Evolutionary conservation across 768 basidiomycete species (phyloP).

Genomic region (Mycena galericulata): DNA sequence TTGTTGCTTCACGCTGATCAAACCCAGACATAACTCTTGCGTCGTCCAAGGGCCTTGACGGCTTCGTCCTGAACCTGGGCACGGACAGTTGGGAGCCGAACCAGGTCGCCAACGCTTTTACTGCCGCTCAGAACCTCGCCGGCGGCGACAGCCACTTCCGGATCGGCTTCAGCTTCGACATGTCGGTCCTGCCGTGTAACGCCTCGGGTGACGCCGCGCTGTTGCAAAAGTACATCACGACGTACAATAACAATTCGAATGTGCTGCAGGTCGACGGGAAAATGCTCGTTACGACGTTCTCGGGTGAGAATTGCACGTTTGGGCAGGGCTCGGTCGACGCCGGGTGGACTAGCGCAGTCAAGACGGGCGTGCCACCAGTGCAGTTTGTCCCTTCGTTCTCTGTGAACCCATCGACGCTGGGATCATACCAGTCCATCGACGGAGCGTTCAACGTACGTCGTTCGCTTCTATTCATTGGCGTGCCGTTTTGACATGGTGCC

Average conservation of each 20-base stretch:
- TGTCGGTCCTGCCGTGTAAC: not conserved
- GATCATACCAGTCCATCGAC: not conserved
- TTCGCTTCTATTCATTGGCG: not conserved
- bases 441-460: not conserved
- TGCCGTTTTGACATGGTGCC: too few species aligned
- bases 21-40: not conserved
- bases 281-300: not conserved
- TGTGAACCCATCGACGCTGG: not conserved
- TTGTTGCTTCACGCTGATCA: not conserved
- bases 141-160: not conserved
- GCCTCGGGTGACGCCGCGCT: not conserved
- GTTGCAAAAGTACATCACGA: constrained; percentile 1
- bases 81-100: not conserved
- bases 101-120: not conserved
- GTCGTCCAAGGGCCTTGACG: not conserved
- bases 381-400: constrained; percentile 1
- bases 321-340: constrained; percentile 1
- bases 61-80: not conserved
- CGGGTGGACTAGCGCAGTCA: not conserved
- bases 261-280: not conserved
- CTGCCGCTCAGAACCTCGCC: not conserved
- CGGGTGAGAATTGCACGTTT: not conserved
- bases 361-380: not conserved
- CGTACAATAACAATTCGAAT: not conserved
- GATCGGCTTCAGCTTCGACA: constrained; percentile 8